Conservation (phyloP, 2,329 filamentous ascomycete genomes). For the Nakataea oryzae region DNA sequence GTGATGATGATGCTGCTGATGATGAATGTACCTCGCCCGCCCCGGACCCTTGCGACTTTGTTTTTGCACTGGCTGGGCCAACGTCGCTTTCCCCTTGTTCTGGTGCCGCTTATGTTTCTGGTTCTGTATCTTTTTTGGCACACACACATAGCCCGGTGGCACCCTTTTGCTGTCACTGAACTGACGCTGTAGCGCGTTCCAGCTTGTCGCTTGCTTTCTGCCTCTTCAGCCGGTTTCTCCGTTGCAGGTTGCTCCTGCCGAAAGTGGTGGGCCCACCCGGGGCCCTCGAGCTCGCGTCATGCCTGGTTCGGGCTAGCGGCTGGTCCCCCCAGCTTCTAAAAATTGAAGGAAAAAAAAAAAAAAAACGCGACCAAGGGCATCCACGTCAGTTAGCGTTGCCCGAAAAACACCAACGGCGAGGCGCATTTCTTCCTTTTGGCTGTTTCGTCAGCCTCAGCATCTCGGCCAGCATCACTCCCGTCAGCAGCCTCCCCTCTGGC, state of each 20-base stretch:
- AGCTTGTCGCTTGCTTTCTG: not conserved
- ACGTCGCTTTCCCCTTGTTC: not conserved
- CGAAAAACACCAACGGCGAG: not conserved
- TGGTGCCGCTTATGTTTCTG: too few species aligned
- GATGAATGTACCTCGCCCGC: not conserved
- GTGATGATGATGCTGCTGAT: too few species aligned
- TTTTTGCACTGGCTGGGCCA: not conserved
- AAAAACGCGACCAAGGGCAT: not conserved
- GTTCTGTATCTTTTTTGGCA: too few species aligned
- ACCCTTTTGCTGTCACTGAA: not conserved
- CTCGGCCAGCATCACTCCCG: not conserved
- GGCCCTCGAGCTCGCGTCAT: not conserved
- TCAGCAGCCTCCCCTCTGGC: not conserved
- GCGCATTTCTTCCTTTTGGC: too few species aligned
- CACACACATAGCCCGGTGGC: too few species aligned
- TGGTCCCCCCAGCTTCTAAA: not conserved
- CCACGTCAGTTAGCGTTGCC: too few species aligned
- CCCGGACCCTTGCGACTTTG: not conserved
- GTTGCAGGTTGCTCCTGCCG: not conserved
- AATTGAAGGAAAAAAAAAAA: not conserved
- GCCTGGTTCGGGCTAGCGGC: not conserved
- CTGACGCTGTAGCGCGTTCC: not conserved
- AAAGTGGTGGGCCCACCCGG: not conserved
- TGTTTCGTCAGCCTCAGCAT: not conserved
- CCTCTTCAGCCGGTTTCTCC: too few species aligned